phyloP scores from a whole-genome alignment of 305 asterid genomes.

The Lippia alba region DNA sequence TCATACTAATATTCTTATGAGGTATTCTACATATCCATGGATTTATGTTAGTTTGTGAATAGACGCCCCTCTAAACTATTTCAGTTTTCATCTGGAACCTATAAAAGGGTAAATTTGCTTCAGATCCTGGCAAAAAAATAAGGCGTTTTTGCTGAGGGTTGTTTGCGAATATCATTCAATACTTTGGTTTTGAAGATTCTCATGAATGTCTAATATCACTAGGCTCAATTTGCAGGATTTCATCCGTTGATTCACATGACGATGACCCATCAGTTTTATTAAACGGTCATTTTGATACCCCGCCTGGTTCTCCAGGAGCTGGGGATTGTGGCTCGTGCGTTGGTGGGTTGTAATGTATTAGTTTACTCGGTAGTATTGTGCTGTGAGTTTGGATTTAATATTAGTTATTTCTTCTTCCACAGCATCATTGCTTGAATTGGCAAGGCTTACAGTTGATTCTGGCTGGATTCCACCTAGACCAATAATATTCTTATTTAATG shows the following conservation, averaged over 20 bases:
- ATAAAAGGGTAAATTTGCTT: background rate
- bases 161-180: constrained; percentile 17
- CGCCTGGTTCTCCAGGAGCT: constrained; percentile 98
- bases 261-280: constrained; percentile 84
- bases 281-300: constrained; percentile 89
- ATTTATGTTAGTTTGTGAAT: background rate
- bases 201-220: constrained; percentile 32
- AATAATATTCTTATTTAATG: constrained; percentile 89
- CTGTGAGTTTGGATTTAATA: constrained; percentile 34
- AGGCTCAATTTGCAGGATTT: constrained; percentile 65
- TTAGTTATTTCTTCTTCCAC: constrained; percentile 43
- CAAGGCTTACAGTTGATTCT: constrained; percentile 84
- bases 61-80: constrained; percentile 6
- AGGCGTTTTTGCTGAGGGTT: constrained; percentile 15
- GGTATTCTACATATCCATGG: constrained; percentile 49
- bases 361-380: constrained; percentile 6
- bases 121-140: background rate
- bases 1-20: constrained; percentile 85
- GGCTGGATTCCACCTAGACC: constrained; percentile 95
- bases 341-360: constrained; percentile 59
- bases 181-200: constrained; percentile 18
- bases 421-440: constrained; percentile 95
- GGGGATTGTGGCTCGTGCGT: constrained; percentile 99
- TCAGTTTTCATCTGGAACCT: constrained; percentile 11
- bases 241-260: constrained; percentile 72